Percentiles rank a stretch among this genome's conserved stretches.
These are phyloP conservation scores for Lepiota brunneoincarnata DNA, from an alignment of 768 basidiomycete genomes.

Conservation along the genomic window DNA sequence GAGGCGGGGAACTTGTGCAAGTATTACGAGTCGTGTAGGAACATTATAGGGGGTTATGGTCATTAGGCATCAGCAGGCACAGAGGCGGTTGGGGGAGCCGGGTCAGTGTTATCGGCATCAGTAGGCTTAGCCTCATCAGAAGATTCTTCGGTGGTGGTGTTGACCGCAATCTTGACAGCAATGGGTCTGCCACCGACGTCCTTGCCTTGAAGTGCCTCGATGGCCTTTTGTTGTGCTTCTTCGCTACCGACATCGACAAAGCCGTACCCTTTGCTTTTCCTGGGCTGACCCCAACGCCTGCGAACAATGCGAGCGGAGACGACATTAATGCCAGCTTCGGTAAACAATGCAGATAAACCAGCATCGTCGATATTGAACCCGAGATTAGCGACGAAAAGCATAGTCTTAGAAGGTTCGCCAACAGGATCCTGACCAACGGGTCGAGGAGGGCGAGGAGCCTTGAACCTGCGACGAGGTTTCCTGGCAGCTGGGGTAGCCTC, in stretches of 20 bases:
- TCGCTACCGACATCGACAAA: constrained; percentile 94
- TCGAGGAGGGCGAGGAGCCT: constrained; percentile 56
- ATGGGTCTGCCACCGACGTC: constrained; percentile 83
- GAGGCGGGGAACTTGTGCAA: constrained; percentile 19
- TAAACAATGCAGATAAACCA: constrained; percentile 78
- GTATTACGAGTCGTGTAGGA: constrained; percentile 18
- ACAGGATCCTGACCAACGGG: constrained; percentile 79
- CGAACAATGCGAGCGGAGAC: constrained; percentile 88
- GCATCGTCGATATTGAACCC: constrained; percentile 91
- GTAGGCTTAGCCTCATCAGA: constrained; percentile 34
- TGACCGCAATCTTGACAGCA: constrained; percentile 95
- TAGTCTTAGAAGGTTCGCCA: constrained; percentile 85
- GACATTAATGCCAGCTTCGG: constrained; percentile 79
- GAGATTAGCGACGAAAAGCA: constrained; percentile 97
- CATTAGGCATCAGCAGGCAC: constrained; percentile 28
- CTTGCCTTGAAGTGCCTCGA: constrained; percentile 83
- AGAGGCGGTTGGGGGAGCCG: constrained; percentile 18
- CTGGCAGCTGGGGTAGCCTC: constrained; percentile 35
- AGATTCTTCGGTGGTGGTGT: constrained; percentile 65
- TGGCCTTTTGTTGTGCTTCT: constrained; percentile 89
- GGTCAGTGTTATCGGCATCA: constrained; percentile 23
- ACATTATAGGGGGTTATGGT: constrained; percentile 17
- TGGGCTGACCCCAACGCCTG: constrained; percentile 77
- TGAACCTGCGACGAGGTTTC: constrained; percentile 62
- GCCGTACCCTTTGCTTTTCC: constrained; percentile 94